These are phyloP conservation scores for Agrostemma githago DNA, from an alignment of 148 eudicot species.

Conservation along the genomic window DNA sequence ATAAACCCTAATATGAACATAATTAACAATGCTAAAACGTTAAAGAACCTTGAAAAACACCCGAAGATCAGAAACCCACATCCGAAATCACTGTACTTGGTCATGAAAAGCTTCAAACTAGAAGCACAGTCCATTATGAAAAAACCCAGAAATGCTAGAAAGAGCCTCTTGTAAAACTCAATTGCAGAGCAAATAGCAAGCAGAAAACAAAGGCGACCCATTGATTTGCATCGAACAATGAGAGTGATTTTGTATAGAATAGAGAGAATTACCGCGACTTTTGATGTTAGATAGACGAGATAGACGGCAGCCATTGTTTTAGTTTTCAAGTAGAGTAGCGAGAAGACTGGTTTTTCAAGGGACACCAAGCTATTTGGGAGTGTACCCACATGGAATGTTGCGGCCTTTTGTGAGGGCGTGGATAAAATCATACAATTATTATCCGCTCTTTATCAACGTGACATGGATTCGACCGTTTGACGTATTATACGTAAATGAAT, in stretches of 20 bases:
- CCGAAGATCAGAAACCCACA: slow-evolving; percentile 49
- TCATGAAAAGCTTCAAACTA: slow-evolving; percentile 37
- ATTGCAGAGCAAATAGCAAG: slow-evolving; percentile 34
- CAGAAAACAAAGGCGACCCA: slow-evolving; percentile 34
- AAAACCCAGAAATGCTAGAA: slow-evolving; percentile 26
- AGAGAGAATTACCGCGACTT: slow-evolving; percentile 23
- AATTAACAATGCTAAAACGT: slow-evolving; percentile 33
- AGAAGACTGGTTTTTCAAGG: neutral
- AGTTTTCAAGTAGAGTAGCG: neutral
- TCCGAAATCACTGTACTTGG: slow-evolving; percentile 40
- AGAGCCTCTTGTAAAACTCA: slow-evolving; percentile 35
- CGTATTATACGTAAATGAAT: neutral
- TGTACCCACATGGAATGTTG: slow-evolving; percentile 10
- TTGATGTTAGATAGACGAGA: slow-evolving; percentile 22
- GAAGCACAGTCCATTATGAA: slow-evolving; percentile 49
- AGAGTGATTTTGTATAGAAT: slow-evolving; percentile 22
- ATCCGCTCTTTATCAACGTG: neutral
- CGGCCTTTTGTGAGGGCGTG: neutral
- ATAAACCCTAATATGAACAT: slow-evolving; percentile 40
- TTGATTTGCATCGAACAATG: slow-evolving; percentile 13
- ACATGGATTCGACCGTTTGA: slow-evolving; percentile 10
- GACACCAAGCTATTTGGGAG: slow-evolving; percentile 22
- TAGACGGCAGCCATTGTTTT: slow-evolving; percentile 26
- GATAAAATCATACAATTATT: neutral
- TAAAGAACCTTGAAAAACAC: slow-evolving; percentile 34